These are phyloP conservation scores for Hymenoscyphus fraxineus DNA, from an alignment of 2,329 filamentous ascomycete species.

Conservation along the genomic window DNA sequence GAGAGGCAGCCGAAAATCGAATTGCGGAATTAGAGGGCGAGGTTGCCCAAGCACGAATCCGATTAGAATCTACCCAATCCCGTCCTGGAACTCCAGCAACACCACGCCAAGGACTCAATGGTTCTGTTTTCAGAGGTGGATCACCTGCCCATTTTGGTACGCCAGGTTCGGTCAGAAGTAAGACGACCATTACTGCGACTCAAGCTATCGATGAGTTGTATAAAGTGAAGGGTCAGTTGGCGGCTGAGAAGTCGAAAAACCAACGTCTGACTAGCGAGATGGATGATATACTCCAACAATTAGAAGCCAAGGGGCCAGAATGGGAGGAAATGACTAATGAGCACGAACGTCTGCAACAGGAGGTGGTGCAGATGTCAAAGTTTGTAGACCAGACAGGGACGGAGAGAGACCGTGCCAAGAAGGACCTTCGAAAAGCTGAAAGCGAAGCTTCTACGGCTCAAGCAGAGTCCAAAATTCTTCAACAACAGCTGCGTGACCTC, in stretches of 20 bases:
- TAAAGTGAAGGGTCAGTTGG: conserved; percentile 68
- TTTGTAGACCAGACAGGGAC: conserved; percentile 78
- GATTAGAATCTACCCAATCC: conserved; percentile 39
- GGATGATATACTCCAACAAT: conserved; percentile 78
- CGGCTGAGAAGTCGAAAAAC: conserved; percentile 68
- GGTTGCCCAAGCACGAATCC: conserved; percentile 49
- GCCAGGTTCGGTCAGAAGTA: conserved; percentile 53
- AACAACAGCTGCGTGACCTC: conserved; percentile 82
- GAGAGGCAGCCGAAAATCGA: conserved; percentile 57
- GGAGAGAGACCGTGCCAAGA: conserved; percentile 74
- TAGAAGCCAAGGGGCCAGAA: conserved; percentile 84
- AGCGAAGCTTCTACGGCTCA: conserved; percentile 61
- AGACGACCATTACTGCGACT: conserved; percentile 54
- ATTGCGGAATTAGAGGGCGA: conserved; percentile 62
- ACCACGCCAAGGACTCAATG: conserved; percentile 50
- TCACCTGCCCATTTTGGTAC: conserved; percentile 56
- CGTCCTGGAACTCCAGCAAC: conserved; percentile 51
- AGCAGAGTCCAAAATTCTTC: conserved; percentile 72
- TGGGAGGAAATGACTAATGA: conserved; percentile 81
- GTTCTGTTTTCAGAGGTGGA: conserved; percentile 50
- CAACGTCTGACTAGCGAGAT: conserved; percentile 72
- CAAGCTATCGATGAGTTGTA: conserved; percentile 63
- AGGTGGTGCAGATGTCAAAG: conserved; percentile 80
- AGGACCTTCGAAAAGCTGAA: conserved; percentile 74
- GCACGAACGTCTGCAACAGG: conserved; percentile 72